Evolutionary conservation across 495 filamentous ascomycete genomes (phyloP), one percentile per base, ranked within the genome.

Genomic region (Xylaria flabelliformis): DNA sequence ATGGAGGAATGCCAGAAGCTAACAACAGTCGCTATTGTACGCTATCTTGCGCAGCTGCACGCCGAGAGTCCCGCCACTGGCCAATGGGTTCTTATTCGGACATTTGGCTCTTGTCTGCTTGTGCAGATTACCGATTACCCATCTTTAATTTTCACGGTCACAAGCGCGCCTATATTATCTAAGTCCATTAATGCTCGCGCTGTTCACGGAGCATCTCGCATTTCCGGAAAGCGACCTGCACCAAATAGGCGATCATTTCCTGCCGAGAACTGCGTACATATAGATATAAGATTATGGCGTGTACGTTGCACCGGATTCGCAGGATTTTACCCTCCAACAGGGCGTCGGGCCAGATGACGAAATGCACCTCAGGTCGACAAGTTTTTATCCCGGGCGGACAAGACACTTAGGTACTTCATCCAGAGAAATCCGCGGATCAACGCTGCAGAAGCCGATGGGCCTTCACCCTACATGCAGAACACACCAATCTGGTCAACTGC

Each of bases 51-150:
- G 70, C 36, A 65, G 64, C 75, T 67, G 72, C 70, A 67, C 56
- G 51, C 73, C 36, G 65, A 67, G 73, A 67, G 73, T 64, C 69
- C 69, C 73, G 68, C 71, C 26, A 76, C 59, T 79, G 73, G 77
- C 71, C 74, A 75, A 78, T 75, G 74, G 77, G 56, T 71, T 74
- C 66, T 79, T 66, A 73, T 70, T 79, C 77, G 77, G 77, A 78
- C 74, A 79, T 79, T 78, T 76, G 70, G 71, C 62, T 73, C 72
- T 61, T 73, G 74, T 72, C 75, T 72, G 61, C 39, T 69, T 64
- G 50, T 66, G 32, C 64, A 73, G 70, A 69, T 55, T 39, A 36
- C 6, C 34, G 34, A 29, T 29, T 48, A 72, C 63, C 63, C 77
- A 76, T 79, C 72, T 75, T 67, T 76, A 68, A 70, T 73, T 73